These are phyloP conservation scores for Polyplosphaeria fusca DNA, from an alignment of 495 filamentous ascomycete species.

Conservation along the genomic window DNA sequence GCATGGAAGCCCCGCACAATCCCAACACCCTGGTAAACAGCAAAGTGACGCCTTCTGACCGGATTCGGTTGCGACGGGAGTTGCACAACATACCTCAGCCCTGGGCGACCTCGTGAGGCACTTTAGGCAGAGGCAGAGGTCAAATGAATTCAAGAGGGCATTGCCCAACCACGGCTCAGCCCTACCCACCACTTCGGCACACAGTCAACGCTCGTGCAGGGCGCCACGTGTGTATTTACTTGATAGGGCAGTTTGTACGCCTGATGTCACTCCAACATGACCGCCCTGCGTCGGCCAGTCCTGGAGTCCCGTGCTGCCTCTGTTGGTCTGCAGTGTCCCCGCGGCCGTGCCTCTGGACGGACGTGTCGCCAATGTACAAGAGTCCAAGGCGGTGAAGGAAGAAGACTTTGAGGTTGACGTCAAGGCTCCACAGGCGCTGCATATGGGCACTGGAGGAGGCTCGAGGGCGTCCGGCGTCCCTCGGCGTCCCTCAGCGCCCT, in stretches of 20 bases:
- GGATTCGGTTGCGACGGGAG: too few relatives aligned
- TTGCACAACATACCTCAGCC: too few relatives aligned
- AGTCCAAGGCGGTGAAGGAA: too few relatives aligned
- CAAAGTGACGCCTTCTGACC: too few relatives aligned
- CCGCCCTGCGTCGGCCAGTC: not conserved
- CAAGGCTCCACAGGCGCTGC: too few relatives aligned
- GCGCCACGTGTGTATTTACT: slow-evolving; percentile 26
- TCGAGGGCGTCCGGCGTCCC: too few relatives aligned
- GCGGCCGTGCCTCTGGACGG: not conserved
- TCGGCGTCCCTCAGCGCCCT: not conserved
- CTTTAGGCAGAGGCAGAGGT: not conserved
- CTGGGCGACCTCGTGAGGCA: not conserved
- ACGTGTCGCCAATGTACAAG: not conserved
- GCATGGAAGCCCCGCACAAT: too few relatives aligned
- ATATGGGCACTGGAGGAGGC: too few relatives aligned
- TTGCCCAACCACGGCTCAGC: slow-evolving; percentile 29
- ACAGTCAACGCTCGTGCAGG: slow-evolving; percentile 14
- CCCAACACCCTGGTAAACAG: too few relatives aligned
- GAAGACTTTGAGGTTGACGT: too few relatives aligned
- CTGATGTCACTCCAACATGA: not conserved
- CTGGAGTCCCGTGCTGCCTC: not conserved
- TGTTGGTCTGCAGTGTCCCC: not conserved
- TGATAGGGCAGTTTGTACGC: slow-evolving; percentile 5
- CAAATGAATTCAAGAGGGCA: slow-evolving; percentile 3
- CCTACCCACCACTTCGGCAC: slow-evolving; percentile 29